Conservation (phyloP, 495 filamentous ascomycete species). For the Venustampulla echinocandica region DNA sequence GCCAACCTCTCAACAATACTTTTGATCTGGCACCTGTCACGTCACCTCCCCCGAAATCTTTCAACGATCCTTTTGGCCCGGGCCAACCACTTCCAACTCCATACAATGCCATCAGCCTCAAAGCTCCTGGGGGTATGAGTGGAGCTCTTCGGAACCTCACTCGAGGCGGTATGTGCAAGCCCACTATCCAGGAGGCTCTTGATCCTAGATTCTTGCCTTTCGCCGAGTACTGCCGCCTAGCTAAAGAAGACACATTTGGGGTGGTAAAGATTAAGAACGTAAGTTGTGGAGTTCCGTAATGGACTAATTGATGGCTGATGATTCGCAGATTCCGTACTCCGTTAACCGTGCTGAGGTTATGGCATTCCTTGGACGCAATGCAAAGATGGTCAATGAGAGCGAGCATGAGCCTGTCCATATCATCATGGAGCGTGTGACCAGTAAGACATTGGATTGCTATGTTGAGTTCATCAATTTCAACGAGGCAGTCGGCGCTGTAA, state of each 20-base stretch:
- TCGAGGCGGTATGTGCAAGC: constrained; percentile 13
- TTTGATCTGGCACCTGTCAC: no score
- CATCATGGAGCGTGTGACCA: constrained; percentile 71
- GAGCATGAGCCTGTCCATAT: constrained; percentile 61
- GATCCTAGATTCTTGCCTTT: constrained; percentile 33
- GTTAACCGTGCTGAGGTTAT: constrained; percentile 58
- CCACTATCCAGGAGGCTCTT: constrained; percentile 27
- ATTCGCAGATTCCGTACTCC: constrained; percentile 55
- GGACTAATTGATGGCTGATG: constrained; percentile 2
- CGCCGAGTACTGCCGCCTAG: constrained; percentile 25
- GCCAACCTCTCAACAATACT: not conserved
- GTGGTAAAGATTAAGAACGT: constrained; percentile 33
- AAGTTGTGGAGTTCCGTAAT: constrained; percentile 6
- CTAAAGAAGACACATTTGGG: constrained; percentile 17
- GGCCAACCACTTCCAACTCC: not conserved
- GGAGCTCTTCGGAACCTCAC: constrained; percentile 8
- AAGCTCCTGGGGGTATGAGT: constrained; percentile 3
- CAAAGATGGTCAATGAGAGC: constrained; percentile 42
- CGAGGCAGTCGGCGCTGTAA: constrained; percentile 47
- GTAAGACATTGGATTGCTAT: constrained; percentile 70
- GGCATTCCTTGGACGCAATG: constrained; percentile 61
- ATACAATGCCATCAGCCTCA: not conserved
- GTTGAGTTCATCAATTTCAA: constrained; percentile 52
- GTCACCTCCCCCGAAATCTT: not conserved
- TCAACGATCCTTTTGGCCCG: not conserved